Base-by-base conservation (phyloP, 1,139 yeast genomes). In the Wickerhamomyces sp. region DNA sequence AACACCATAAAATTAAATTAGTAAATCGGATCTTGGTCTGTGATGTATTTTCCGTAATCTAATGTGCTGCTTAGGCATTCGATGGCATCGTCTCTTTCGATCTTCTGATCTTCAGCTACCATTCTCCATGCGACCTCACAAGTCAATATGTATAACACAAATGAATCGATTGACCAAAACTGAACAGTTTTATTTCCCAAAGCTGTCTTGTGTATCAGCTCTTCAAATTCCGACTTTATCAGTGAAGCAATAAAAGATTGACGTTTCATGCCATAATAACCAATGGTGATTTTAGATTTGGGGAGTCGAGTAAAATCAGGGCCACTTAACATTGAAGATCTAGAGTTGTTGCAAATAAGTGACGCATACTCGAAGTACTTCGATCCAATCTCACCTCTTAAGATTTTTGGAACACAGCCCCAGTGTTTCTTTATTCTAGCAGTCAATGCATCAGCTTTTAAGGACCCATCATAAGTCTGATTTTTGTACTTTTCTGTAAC, bases 141-240 rank as follows among this genome's bases (percentile, higher is more conserved):
- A 11, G 85, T 78, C 17, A 82, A 54, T 0, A 81, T 78, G 47
- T 75, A 77, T 7, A 72, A 65, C 3, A 70, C 56, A 49, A 79
- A 82, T 33, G 73, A 72, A 16, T 66, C 64, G 1, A 62, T 47
- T 1, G 82, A 75, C 87, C 87, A 81, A 61, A 77, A 81, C 28
- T 62, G 58, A 4, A 80, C 56, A 1, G 77, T 72, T 13, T 62
- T 58, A 43, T 72, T 70, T 14, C 45, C 54, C 16, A 37, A 41
- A 6, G 51, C 47, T 5, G 62, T 51, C 6, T 41, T 41, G 8
- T 51, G 37, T 9, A 75, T 49, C 27, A 62, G 47, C 2, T 50
- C 41, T 27, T 53, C 43, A 49, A 46, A 66, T 31, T 54, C 43
- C 19, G 57, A 44, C 25, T 57, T 40, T 30, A 72, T 64, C 38